A percentile compares a stretch with the other conserved stretches of the same genome.
These are phyloP conservation scores for Cronartium quercuum DNA, from an alignment of 1,284 basidiomycete genomes.

Conservation along the genomic window DNA sequence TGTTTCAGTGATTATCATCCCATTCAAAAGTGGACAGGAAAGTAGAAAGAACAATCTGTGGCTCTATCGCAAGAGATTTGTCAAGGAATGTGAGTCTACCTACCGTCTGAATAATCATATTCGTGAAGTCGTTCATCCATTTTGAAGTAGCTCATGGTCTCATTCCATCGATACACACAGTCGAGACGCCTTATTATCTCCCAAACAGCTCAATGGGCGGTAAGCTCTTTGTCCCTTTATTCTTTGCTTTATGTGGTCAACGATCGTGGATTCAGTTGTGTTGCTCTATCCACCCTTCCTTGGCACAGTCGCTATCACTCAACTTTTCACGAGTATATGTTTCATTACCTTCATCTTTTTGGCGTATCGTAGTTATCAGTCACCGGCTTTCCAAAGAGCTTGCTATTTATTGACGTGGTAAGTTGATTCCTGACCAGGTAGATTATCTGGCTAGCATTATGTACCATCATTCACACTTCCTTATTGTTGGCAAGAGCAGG, in stretches of 20 bases:
- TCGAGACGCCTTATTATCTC: neutral
- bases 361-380: neutral
- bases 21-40: neutral
- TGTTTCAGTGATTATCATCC: neutral
- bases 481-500: neutral
- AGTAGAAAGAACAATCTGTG: neutral
- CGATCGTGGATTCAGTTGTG: neutral
- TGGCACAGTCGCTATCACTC: neutral
- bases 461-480: neutral
- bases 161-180: too few relatives aligned
- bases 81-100: neutral
- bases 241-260: neutral
- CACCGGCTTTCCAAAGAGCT: neutral
- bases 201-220: neutral
- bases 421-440: neutral
- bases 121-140: too few relatives aligned
- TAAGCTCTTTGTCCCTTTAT: neutral
- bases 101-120: too few relatives aligned
- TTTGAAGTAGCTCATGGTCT: too few relatives aligned
- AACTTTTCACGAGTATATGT: neutral
- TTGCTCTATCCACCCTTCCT: too few relatives aligned
- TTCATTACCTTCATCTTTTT: neutral
- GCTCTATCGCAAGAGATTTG: neutral
- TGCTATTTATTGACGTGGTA: neutral
- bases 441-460: neutral